Evolutionary conservation across 2,329 filamentous ascomycete genomes (phyloP), one percentile per base, ranked within the genome.

Genomic region (Periconia macrospinosa): DNA sequence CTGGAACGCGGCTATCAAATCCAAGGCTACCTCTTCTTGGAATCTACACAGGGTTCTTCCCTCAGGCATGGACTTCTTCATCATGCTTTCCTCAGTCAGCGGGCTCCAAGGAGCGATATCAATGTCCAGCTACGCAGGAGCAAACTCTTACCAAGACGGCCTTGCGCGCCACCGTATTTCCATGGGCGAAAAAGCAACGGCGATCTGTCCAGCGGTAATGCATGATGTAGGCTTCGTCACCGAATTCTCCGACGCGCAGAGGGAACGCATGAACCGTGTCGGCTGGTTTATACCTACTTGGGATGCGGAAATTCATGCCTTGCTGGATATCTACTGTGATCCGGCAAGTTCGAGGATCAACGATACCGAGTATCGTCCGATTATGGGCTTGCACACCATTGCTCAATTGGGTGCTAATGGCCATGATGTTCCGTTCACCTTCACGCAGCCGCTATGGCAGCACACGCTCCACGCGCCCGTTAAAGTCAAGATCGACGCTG

Each of bases 11-110:
- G 41, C 52, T 11, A 47, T 59, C 9, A 45, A 41, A 0, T 58
- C 63, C 13, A 77, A 78, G 52, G 57, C 77, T 14, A 51, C 58
- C 11, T 74, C 74, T 1, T 67, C 69, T 0, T 62, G 66, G 47
- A 68, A 70, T 19, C 54, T 76, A 0, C 62, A 67, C 35, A 50
- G 60, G 15, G 23, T 30, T 1, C 55, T 57, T n/a, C 45, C 56
- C 1, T 45, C 44, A 7, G 48, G 30, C 10, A 42, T 60, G 1
- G 60, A 64, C n/a, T 68, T 70, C 54, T 67, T 69, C 51, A 50
- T 67, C 11, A 55, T 67, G 43, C 49, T 66, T 14, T 64, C 62
- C 20, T 62, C 56, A 10, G 49, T 59, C 6, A 56, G 56, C 2
- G 65, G 62, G 13, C 54, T 70, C 15, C 47, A 61, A 35, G 66